Evolutionary conservation across 352 stramenopile genomes (phyloP).

Genomic region (Phytopythium cucurbitacearum): DNA sequence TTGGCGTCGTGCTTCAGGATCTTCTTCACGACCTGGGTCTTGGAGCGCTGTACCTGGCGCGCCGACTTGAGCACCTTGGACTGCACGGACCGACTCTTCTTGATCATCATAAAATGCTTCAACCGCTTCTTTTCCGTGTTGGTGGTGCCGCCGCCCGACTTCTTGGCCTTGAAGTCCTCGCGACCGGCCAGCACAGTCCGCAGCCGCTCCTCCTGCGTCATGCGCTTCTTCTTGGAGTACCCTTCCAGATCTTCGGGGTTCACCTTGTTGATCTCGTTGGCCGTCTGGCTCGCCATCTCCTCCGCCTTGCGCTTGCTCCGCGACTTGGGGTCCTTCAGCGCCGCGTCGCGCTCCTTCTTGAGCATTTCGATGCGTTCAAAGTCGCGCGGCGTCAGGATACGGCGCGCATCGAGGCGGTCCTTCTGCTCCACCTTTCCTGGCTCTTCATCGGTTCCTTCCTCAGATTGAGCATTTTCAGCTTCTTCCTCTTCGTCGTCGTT

Average conservation of each 20-base stretch:
- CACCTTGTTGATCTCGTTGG: constrained; percentile 60
- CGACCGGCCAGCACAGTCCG: constrained; percentile 85
- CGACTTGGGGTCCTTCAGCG: constrained; percentile 77
- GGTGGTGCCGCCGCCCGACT: constrained; percentile 92
- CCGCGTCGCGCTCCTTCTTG: constrained; percentile 84
- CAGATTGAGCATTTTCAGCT: constrained; percentile 15
- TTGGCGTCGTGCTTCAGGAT: constrained; percentile 85
- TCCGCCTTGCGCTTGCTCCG: constrained; percentile 81
- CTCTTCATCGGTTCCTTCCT: constrained; percentile 30
- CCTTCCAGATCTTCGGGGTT: constrained; percentile 77
- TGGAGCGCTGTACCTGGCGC: constrained; percentile 73
- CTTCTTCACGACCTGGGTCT: constrained; percentile 82
- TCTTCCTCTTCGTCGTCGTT: constrained; percentile 42
- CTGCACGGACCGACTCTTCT: constrained; percentile 91
- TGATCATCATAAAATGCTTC: constrained; percentile 99
- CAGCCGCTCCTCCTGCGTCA: constrained; percentile 84
- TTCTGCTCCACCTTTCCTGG: constrained; percentile 39
- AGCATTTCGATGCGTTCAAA: constrained; percentile 89
- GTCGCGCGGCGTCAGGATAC: constrained; percentile 85
- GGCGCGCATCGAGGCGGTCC: constrained; percentile 82
- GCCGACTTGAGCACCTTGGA: constrained; percentile 85
- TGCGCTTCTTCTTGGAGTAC: constrained; percentile 87
- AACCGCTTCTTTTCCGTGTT: constrained; percentile 97
- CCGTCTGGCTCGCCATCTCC: constrained; percentile 43
- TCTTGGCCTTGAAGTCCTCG: constrained; percentile 90